Base-by-base conservation (phyloP, 2,329 filamentous ascomycete species). In the Botrytis tulipae region DNA sequence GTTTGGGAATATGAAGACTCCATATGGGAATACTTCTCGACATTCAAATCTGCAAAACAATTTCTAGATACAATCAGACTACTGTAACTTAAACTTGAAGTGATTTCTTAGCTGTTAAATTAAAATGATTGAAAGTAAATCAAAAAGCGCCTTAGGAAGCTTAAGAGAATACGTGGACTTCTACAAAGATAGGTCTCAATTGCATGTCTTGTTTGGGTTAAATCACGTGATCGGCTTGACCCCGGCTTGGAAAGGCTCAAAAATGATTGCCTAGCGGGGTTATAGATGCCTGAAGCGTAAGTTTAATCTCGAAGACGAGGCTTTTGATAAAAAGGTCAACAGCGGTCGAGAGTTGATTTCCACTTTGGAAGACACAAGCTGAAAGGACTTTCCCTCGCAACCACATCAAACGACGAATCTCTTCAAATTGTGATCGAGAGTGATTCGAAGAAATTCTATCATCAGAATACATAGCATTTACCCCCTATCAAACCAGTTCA, bases 261-360 rank as follows among this genome's bases (percentile, higher is more conserved):
- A n/a, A 35, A 42, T 68, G 35, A 59, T 59, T 72, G 71, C 71
- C 71, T 72, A 57, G 70, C 44, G 62, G 71, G 71, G 71, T 46
- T 48, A 1, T 72, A 29, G 35, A 37, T 72, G 71, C 71, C 71
- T 72, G 46, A 72, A 42, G 63, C 25, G 51, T 48, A 68, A 72
- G 71, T 60, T 72, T 48, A 72, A 72, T 68, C 62, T 69, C 62
- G 51, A 57, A 72, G 71, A 69, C 71, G 71, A 72, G 71, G 62
- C 62, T 72, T 68, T 60, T 68, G 62, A 68, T 68, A 70, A 70
- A 61, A 70, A 70, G 51, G 51, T 70, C 54, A 70, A 70, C 40
- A 46, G 54, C 37, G 7, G 20, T 44, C n/a, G 48, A 70, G 44
- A 42, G 20, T 18, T 42, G 9, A 40, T n/a, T 62, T 40, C 40